A percentile compares a stretch with the other conserved stretches of the same genome.
Evolutionary conservation across 768 basidiomycete species (phyloP).

Genomic region (Phaeotremella skinneri): DNA sequence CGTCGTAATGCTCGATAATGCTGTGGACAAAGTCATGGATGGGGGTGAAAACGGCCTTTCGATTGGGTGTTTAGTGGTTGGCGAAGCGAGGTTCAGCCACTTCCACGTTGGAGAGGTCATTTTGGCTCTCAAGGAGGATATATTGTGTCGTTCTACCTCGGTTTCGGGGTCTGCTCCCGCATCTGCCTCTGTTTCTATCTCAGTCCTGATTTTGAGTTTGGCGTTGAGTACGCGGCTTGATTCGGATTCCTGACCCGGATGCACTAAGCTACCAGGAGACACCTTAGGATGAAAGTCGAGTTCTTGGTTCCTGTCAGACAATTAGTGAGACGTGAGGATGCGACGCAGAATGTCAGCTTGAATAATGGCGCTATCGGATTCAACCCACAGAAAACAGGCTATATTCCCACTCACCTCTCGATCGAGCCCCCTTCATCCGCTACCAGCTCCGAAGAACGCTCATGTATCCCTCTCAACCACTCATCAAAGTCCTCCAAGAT

Average conservation of each 20-base stretch:
- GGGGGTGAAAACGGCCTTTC: background rate
- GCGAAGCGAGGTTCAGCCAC: background rate
- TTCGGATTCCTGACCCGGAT: too few species aligned
- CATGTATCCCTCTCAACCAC: background rate
- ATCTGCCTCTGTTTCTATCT: background rate
- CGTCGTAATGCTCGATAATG: too few species aligned
- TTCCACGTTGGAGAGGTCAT: slow-evolving; percentile 4
- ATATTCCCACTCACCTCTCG: background rate
- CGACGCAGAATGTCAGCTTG: too few species aligned
- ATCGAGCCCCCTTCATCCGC: background rate
- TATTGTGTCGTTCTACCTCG: background rate
- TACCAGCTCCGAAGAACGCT: background rate
- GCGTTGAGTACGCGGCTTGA: too few species aligned
- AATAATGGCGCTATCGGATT: too few species aligned
- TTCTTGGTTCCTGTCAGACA: too few species aligned
- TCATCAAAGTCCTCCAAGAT: background rate
- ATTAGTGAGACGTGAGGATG: too few species aligned
- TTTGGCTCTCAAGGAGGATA: background rate
- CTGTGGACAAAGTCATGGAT: too few species aligned
- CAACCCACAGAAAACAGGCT: too few species aligned
- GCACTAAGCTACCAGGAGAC: too few species aligned
- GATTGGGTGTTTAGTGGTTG: background rate
- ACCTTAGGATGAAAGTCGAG: too few species aligned
- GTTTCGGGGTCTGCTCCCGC: background rate
- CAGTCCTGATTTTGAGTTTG: too few species aligned